phyloP scores from a whole-genome alignment of 805 yeast species.

The Peterozyma toletana region DNA sequence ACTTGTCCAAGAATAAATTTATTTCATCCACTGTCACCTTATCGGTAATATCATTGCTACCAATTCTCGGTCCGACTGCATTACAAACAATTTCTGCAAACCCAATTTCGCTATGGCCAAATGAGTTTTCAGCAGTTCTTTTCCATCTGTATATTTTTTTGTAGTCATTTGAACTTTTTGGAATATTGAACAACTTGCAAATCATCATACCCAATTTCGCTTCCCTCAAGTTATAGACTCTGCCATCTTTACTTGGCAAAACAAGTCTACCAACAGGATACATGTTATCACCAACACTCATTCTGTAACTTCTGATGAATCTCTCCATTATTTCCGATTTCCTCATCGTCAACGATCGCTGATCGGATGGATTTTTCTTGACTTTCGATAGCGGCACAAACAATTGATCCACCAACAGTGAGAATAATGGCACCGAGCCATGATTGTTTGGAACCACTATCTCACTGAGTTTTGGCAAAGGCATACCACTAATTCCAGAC shows the following conservation, averaged over 20 bases:
- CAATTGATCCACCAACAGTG: constrained; percentile 31
- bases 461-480: no score
- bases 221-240: constrained; percentile 58
- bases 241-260: constrained; percentile 54
- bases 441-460: constrained; percentile 24
- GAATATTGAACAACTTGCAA: constrained; percentile 46
- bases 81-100: constrained; percentile 43
- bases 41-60: constrained; percentile 29
- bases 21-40: constrained; percentile 39
- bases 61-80: constrained; percentile 38
- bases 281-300: constrained; percentile 52
- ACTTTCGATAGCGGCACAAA: constrained; percentile 32
- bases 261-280: constrained; percentile 59
- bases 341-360: constrained; percentile 9
- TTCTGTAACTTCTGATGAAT: constrained; percentile 46
- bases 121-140: constrained; percentile 27
- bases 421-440: constrained; percentile 32
- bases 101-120: constrained; percentile 24
- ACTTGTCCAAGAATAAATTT: constrained; percentile 33
- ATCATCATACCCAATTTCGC: constrained; percentile 44
- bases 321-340: constrained; percentile 15
- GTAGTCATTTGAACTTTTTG: constrained; percentile 57
- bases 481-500: no score
- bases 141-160: constrained; percentile 41
- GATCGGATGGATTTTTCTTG: constrained; percentile 14